Conservation (phyloP, 805 yeast genomes). For the Candida ascalaphidarum region DNA sequence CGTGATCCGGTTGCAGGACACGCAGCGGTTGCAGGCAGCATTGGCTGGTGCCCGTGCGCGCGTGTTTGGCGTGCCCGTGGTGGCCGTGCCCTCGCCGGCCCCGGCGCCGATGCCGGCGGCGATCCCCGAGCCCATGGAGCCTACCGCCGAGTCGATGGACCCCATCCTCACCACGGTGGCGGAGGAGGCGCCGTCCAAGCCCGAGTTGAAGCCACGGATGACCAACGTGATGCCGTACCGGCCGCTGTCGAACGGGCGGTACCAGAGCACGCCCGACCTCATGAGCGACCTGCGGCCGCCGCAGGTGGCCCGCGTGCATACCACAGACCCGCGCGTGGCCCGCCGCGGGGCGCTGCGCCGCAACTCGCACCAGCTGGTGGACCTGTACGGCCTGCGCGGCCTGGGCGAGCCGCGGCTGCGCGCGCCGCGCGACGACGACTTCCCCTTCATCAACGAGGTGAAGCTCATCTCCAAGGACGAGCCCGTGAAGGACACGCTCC, state of each 20-base stretch:
- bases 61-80: no score
- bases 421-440: constrained; percentile 16
- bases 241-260: background rate
- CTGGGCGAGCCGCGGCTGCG: constrained; percentile 10
- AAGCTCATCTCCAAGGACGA: constrained; percentile 12
- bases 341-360: no score
- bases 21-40: constrained; percentile 1
- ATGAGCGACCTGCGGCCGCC: constrained; percentile 6
- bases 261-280: constrained; percentile 12
- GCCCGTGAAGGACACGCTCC: constrained; percentile 2
- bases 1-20: constrained; percentile 9
- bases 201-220: constrained; percentile 8
- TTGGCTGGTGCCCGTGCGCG: no score
- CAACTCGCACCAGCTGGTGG: no score
- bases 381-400: no score
- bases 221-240: constrained; percentile 14
- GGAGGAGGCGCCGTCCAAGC: no score
- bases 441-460: constrained; percentile 30
- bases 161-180: no score
- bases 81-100: no score
- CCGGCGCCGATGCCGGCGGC: no score
- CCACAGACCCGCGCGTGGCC: constrained; percentile 5
- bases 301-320: constrained; percentile 8
- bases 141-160: no score
- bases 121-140: no score